A percentile compares a stretch with the other conserved stretches of the same genome.
Evolutionary conservation across 1,139 yeast species (phyloP).

Genomic region (Yamadazyma diddensiae): DNA sequence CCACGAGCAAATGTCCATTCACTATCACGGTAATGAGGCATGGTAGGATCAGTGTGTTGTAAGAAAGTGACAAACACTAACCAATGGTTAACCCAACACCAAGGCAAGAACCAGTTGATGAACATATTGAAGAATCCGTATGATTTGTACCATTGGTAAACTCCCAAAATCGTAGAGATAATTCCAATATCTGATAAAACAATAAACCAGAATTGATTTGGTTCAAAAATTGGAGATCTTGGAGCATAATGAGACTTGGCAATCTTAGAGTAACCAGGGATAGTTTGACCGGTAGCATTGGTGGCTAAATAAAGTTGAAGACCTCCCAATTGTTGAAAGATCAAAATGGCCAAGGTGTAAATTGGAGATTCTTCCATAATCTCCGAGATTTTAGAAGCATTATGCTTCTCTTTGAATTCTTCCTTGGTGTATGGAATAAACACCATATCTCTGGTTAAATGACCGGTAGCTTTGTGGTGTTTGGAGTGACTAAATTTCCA

Average conservation of each 20-base stretch:
- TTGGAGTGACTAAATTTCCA: constrained; percentile 83
- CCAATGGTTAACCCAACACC: constrained; percentile 86
- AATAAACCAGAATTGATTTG: constrained; percentile 66
- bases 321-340: constrained; percentile 76
- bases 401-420: constrained; percentile 41
- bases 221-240: constrained; percentile 67
- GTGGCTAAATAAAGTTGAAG: constrained; percentile 63
- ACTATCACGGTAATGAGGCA: constrained; percentile 73
- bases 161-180: constrained; percentile 46
- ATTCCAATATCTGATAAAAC: constrained; percentile 74
- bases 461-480: constrained; percentile 89
- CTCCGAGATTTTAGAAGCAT: constrained; percentile 49
- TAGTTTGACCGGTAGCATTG: constrained; percentile 77
- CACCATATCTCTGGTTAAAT: constrained; percentile 77
- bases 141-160: constrained; percentile 53
- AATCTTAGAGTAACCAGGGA: constrained; percentile 48
- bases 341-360: constrained; percentile 49
- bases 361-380: constrained; percentile 74
- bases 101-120: constrained; percentile 75
- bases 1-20: constrained; percentile 89
- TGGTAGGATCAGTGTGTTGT: constrained; percentile 78
- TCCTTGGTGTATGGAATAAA: constrained; percentile 71
- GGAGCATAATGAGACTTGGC: constrained; percentile 67
- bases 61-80: constrained; percentile 79
- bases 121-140: constrained; percentile 64